These are phyloP conservation scores for Ophiosphaerella narmari DNA, from an alignment of 2,329 filamentous ascomycete genomes.

Conservation along the genomic window DNA sequence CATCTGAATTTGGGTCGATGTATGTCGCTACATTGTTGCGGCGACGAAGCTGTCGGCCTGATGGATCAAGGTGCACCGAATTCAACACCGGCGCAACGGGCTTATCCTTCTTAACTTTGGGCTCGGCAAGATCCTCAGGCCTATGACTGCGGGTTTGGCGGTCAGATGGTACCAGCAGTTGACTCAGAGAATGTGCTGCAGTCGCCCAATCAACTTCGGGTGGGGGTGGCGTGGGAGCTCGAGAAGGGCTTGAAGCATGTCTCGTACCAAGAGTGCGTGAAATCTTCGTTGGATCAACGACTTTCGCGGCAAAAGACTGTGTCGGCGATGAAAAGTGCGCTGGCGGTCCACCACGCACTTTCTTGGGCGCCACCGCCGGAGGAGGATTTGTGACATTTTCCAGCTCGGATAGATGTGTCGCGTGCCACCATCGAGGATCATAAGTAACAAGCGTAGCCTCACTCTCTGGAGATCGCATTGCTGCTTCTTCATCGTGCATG, in stretches of 20 bases:
- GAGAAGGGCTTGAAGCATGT: slow-evolving; percentile 43
- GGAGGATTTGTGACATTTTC: slow-evolving; percentile 42
- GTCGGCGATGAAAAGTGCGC: slow-evolving; percentile 87
- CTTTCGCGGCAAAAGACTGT: slow-evolving; percentile 82
- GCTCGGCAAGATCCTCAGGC: slow-evolving; percentile 73
- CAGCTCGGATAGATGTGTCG: slow-evolving; percentile 34
- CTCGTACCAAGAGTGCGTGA: slow-evolving; percentile 65
- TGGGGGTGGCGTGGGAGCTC: slow-evolving; percentile 66
- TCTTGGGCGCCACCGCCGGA: slow-evolving; percentile 59
- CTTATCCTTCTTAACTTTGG: slow-evolving; percentile 62
- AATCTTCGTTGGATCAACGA: slow-evolving; percentile 69
- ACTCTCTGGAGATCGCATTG: slow-evolving; percentile 22
- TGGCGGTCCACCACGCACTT: slow-evolving; percentile 58
- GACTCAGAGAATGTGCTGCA: slow-evolving; percentile 81
- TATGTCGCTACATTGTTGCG: slow-evolving; percentile 63
- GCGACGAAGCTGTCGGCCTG: slow-evolving; percentile 69
- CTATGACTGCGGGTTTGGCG: slow-evolving; percentile 77
- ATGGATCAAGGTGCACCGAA: slow-evolving; percentile 51
- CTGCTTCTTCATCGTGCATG: slow-evolving; percentile 24
- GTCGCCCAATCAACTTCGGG: slow-evolving; percentile 85
- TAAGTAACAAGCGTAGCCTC: slow-evolving; percentile 38
- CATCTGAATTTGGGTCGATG: slow-evolving; percentile 55
- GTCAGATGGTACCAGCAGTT: slow-evolving; percentile 76
- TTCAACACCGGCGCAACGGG: slow-evolving; percentile 40
- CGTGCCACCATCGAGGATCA: slow-evolving; percentile 53